Evolutionary conservation across 116 monocot species (phyloP).

Genomic region (Iris pallida): DNA sequence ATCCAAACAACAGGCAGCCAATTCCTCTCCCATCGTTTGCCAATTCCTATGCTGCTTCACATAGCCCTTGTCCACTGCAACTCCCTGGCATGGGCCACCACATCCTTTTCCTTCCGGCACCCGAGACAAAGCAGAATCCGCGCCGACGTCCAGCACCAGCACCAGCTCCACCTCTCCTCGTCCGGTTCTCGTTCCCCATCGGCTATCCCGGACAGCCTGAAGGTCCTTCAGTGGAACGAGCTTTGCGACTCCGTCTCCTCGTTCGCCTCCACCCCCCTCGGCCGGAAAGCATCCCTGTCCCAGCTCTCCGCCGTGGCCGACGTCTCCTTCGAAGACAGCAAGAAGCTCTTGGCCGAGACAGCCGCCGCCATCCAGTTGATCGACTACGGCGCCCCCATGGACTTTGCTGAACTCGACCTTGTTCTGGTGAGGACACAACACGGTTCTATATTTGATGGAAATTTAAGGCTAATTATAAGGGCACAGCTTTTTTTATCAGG

Average conservation of each 20-base stretch:
- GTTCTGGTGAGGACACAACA: constrained; percentile 31
- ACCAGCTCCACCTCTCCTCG: constrained; percentile 14
- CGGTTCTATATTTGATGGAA: too few relatives aligned
- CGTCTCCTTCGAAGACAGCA: constrained; percentile 62
- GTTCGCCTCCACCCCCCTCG: constrained; percentile 63
- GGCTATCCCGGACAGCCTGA: constrained; percentile 47
- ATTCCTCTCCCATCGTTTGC: too few relatives aligned
- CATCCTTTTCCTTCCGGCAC: too few relatives aligned
- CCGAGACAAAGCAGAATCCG: too few relatives aligned
- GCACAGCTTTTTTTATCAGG: too few relatives aligned
- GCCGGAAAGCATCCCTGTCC: constrained; percentile 37
- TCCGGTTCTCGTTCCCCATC: constrained; percentile 5
- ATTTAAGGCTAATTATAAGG: too few relatives aligned
- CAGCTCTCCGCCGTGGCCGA: constrained; percentile 2
- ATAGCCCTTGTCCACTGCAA: too few relatives aligned
- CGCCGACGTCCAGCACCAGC: not conserved
- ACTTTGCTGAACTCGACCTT: constrained; percentile 56
- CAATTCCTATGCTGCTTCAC: too few relatives aligned
- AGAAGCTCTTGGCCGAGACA: constrained; percentile 55
- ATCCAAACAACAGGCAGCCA: too few relatives aligned
- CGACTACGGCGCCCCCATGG: constrained; percentile 41
- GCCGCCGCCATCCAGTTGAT: constrained; percentile 66
- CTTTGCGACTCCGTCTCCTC: constrained; percentile 70
- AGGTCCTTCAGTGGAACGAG: constrained; percentile 74
- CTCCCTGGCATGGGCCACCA: too few relatives aligned